phyloP scores from a whole-genome alignment of 805 yeast species.

The Debaryomyces prosopidis region DNA sequence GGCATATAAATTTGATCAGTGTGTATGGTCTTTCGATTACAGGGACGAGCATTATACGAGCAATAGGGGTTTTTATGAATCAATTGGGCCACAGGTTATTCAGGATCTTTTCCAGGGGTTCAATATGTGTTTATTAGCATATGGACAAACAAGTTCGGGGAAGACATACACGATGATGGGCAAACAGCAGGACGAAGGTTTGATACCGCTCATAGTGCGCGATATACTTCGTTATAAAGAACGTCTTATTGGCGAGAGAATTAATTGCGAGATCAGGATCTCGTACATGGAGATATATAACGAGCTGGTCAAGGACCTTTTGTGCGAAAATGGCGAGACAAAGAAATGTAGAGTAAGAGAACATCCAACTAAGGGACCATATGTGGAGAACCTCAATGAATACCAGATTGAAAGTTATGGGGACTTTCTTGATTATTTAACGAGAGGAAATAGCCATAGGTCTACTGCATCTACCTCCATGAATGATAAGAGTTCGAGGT shows the following conservation, averaged over 20 bases:
- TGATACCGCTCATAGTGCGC: constrained; percentile 46
- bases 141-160: constrained; percentile 46
- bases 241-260: constrained; percentile 33
- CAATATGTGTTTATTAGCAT: constrained; percentile 44
- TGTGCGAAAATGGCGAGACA: constrained; percentile 32
- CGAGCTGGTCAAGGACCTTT: constrained; percentile 65
- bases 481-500: constrained; percentile 73
- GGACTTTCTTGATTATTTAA: constrained; percentile 50
- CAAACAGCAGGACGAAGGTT: constrained; percentile 30
- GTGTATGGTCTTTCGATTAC: constrained; percentile 47
- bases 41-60: constrained; percentile 36
- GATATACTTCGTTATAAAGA: constrained; percentile 50
- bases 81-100: constrained; percentile 59
- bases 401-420: constrained; percentile 46
- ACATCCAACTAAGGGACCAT: constrained; percentile 65
- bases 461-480: constrained; percentile 72
- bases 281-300: constrained; percentile 78
- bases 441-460: constrained; percentile 54
- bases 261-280: constrained; percentile 43
- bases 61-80: constrained; percentile 52
- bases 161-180: constrained; percentile 48
- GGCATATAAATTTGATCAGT: constrained; percentile 50
- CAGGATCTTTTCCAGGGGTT: constrained; percentile 46
- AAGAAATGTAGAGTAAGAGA: constrained; percentile 59
- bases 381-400: constrained; percentile 66